phyloP scores from a whole-genome alignment of 306 rosid species.

The Cucurbita moschata region DNA sequence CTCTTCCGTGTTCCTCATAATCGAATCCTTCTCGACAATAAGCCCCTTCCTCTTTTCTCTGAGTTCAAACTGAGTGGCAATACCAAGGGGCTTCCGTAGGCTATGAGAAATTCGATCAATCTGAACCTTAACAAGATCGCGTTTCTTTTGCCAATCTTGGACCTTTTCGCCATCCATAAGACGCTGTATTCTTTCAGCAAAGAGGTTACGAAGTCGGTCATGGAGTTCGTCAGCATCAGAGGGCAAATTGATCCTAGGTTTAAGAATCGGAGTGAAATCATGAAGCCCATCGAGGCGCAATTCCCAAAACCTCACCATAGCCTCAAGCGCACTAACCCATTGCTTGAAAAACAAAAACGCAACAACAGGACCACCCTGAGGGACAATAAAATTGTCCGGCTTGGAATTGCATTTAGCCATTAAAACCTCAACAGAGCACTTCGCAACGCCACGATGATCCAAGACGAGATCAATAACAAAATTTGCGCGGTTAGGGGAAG shows the following conservation, averaged over 20 bases:
- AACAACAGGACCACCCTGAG: slow-evolving; percentile 8
- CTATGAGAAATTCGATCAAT: background rate
- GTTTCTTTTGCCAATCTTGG: slow-evolving; percentile 27
- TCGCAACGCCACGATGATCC: slow-evolving; percentile 2
- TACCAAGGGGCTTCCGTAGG: background rate
- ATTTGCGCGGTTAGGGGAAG: slow-evolving; percentile 7
- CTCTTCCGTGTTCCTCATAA: slow-evolving; percentile 40
- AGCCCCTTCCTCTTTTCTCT: slow-evolving; percentile 20
- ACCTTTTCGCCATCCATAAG: slow-evolving; percentile 47
- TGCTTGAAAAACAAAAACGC: slow-evolving; percentile 29
- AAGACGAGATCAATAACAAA: slow-evolving; percentile 29
- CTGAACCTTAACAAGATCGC: slow-evolving; percentile 18
- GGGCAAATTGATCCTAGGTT: slow-evolving; percentile 16
- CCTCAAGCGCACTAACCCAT: slow-evolving; percentile 43
- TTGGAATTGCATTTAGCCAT: slow-evolving; percentile 20
- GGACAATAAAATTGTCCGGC: slow-evolving; percentile 13
- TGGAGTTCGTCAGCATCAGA: slow-evolving; percentile 34
- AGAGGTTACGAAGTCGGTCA: slow-evolving; percentile 23
- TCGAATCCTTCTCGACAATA: slow-evolving; percentile 18
- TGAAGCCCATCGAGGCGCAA: slow-evolving; percentile 35
- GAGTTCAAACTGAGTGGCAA: background rate
- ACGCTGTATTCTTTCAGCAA: slow-evolving; percentile 22
- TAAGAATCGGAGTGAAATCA: slow-evolving; percentile 29
- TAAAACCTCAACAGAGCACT: slow-evolving; percentile 16
- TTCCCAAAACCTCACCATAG: slow-evolving; percentile 51